These are phyloP conservation scores for Blastobotrys malaysiensis DNA, from an alignment of 1,139 yeast genomes.

Conservation along the genomic window DNA sequence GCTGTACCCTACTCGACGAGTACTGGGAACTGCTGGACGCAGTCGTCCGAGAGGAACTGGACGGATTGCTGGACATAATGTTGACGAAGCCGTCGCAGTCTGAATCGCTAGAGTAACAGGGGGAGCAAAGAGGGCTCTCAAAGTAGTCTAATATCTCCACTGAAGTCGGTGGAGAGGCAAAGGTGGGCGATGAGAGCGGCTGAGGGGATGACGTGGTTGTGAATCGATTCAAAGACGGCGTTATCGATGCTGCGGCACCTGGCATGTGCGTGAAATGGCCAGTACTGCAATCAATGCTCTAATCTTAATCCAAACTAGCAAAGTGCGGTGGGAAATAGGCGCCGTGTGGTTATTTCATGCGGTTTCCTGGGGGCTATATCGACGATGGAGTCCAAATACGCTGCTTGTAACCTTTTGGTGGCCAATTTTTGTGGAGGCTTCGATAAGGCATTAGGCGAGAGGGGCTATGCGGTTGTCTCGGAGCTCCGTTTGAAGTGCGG, in stretches of 20 bases:
- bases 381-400: not conserved
- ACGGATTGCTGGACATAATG: not conserved
- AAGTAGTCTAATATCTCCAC: not conserved
- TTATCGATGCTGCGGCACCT: not conserved
- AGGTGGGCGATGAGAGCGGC: not conserved
- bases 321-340: not conserved
- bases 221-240: not conserved
- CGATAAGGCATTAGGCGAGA: not conserved
- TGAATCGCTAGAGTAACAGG: not conserved
- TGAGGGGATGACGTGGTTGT: not conserved
- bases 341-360: not conserved
- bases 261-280: not conserved
- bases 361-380: not conserved
- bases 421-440: not conserved
- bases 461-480: not conserved
- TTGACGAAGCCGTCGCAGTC: not conserved
- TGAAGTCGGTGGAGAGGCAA: not conserved
- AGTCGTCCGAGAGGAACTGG: not conserved
- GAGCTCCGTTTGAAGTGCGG: not conserved
- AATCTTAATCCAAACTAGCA: not conserved
- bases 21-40: not conserved
- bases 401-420: not conserved
- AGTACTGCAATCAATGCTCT: not conserved
- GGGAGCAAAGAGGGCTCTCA: not conserved
- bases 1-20: constrained; percentile 23